phyloP scores from a whole-genome alignment of 2,329 filamentous ascomycete species.

The Diplodia intermedia region DNA sequence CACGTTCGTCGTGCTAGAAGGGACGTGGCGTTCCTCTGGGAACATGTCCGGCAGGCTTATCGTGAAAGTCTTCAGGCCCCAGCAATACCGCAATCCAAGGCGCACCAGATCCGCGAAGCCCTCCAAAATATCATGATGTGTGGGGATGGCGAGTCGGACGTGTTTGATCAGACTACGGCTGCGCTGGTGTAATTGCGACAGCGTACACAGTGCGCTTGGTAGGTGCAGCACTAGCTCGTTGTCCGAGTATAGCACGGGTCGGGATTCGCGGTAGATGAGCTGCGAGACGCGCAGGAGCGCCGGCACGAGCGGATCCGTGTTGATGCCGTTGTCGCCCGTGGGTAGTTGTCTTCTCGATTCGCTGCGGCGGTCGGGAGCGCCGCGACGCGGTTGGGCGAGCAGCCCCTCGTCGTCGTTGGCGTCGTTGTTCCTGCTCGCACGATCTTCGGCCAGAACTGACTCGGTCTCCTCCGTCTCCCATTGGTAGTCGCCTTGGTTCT shows the following conservation, averaged over 20 bases:
- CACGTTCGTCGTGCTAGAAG: constrained; percentile 48
- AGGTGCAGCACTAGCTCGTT: constrained; percentile 52
- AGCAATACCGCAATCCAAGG: constrained; percentile 55
- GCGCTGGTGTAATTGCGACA: constrained; percentile 52
- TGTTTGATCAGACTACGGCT: constrained; percentile 53
- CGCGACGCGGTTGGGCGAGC: background rate
- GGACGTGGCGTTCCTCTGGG: constrained; percentile 39
- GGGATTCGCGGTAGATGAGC: constrained; percentile 51
- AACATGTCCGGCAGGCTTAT: constrained; percentile 48
- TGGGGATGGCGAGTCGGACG: constrained; percentile 53
- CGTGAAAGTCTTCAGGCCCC: constrained; percentile 52
- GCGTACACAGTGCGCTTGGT: constrained; percentile 47
- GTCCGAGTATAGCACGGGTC: constrained; percentile 50
- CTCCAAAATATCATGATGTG: constrained; percentile 56
- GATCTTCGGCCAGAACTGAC: background rate
- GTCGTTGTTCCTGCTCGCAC: background rate
- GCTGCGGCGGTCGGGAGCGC: background rate
- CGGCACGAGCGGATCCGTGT: constrained; percentile 47
- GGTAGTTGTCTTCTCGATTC: constrained; percentile 35
- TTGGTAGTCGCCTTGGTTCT: constrained; percentile 10
- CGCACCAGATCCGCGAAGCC: constrained; percentile 55
- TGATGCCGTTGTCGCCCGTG: constrained; percentile 14
- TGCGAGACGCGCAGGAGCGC: constrained; percentile 50
- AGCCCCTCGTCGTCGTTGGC: constrained; percentile 1
- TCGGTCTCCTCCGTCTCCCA: constrained; percentile 4